A percentile compares a stretch with the other conserved stretches of the same genome.
These are phyloP conservation scores for Blastocystis sp. DNA, from an alignment of 352 stramenopile species.

Conservation along the genomic window DNA sequence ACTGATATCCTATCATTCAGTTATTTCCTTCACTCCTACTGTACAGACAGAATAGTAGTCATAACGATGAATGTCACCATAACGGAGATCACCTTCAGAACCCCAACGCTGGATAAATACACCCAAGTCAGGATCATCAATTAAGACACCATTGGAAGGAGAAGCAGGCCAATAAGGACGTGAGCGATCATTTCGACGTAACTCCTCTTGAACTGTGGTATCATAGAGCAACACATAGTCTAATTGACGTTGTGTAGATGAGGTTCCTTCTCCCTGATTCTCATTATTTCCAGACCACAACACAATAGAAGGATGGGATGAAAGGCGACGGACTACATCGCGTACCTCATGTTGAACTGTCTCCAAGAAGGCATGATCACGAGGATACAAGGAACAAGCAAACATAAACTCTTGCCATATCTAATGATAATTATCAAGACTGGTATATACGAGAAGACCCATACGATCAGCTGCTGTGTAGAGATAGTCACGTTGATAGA, in stretches of 20 bases:
- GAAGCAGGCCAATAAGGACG: conserved; percentile 82
- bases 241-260: conserved; percentile 22
- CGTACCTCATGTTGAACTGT: conserved; percentile 75
- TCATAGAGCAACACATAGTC: conserved; percentile 81
- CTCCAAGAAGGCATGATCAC: conserved; percentile 75
- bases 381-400: conserved; percentile 81
- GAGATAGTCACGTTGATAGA: conserved; percentile 81
- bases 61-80: conserved; percentile 81
- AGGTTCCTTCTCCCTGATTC: conserved; percentile 76
- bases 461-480: conserved; percentile 79
- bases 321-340: conserved; percentile 76
- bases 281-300: conserved; percentile 87
- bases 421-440: background rate
- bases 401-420: conserved; percentile 87
- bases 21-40: background rate
- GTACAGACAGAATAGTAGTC: conserved; percentile 80
- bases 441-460: conserved; percentile 74
- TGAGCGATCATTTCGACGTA: conserved; percentile 71
- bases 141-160: conserved; percentile 80
- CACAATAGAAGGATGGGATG: conserved; percentile 79
- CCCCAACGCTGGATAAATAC: conserved; percentile 81
- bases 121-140: conserved; percentile 71
- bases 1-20: conserved; percentile 70
- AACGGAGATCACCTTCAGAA: conserved; percentile 67
- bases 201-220: conserved; percentile 73